Conservation (phyloP, 768 basidiomycete species). For the Suillus decipiens region DNA sequence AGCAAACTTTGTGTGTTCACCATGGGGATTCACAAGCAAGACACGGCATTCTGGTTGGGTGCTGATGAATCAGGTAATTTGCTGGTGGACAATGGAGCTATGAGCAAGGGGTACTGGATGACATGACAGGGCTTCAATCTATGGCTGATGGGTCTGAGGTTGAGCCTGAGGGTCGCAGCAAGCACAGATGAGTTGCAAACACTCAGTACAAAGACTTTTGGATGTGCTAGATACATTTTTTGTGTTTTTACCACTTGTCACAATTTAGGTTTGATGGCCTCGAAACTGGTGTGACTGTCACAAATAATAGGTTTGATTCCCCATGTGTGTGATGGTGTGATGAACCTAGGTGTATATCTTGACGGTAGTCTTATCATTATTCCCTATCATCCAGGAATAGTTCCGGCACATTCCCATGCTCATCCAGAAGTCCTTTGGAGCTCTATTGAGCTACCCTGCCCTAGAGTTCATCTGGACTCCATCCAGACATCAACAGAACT, state of each 20-base stretch:
- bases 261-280: background rate
- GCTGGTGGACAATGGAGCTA: background rate
- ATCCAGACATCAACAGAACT: too few species aligned
- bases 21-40: background rate
- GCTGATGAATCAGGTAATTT: background rate
- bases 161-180: background rate
- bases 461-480: too few species aligned
- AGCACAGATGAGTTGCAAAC: background rate
- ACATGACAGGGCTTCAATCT: background rate
- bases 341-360: too few species aligned
- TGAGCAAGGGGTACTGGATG: background rate
- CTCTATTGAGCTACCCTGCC: too few species aligned
- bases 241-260: conserved; percentile 3
- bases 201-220: conserved; percentile 4
- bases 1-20: conserved; percentile 10
- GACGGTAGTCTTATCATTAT: too few species aligned
- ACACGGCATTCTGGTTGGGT: background rate
- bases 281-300: background rate
- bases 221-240: background rate
- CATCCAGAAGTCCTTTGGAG: too few species aligned
- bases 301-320: background rate
- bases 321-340: background rate
- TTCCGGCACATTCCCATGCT: too few species aligned
- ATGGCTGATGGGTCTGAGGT: background rate
- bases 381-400: too few species aligned